Evolutionary conservation across 805 yeast genomes (phyloP), one percentile per base, ranked within the genome.

Genomic region (Lipomyces sp.): DNA sequence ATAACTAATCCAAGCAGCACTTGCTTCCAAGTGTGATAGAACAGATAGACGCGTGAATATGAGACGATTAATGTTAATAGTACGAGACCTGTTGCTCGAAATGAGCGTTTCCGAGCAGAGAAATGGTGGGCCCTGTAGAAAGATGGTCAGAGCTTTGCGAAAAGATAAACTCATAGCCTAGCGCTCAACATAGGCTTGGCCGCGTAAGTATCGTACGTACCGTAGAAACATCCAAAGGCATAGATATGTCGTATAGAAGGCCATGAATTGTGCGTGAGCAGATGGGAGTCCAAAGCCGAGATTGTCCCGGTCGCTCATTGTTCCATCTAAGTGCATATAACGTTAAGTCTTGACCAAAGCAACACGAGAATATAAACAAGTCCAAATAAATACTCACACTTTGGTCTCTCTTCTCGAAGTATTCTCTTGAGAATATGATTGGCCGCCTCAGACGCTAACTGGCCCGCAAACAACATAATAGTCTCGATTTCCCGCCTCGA

Each of bases 191-290:
- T 42, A 4, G 48, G n/a, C n/a, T 15, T 42, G 10, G 48, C 48
- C 48, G 15, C 18, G 18, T 18, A 11, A 53, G 8, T 18, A 53
- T 5, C 6, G 34, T 53, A 53, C 35, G 56, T 45, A 64, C 67
- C 67, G 35, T 57, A 72, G 67, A 53, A 58, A 62, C 72, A 77
- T 74, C 75, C 81, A 78, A 55, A 77, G 57, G 18, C 72, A 60
- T 6, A 78, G 66, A 60, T 80, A 77, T 11, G 73, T 82, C 66
- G 67, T 83, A 69, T 89, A 87, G 75, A 87, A 95, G 1, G 97
- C 96, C 92, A 94, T 90, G 77, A 93, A 95, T 78, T 94, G 99
- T 0, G 97, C 87, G 77, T 94, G 99, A 0, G 99, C 97, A 62
- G 93, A 87, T 0, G 99, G 99, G 98, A 94, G 94, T 0, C 99